phyloP scores from a whole-genome alignment of 352 stramenopile species.

The Thraustochytrium striatum region DNA sequence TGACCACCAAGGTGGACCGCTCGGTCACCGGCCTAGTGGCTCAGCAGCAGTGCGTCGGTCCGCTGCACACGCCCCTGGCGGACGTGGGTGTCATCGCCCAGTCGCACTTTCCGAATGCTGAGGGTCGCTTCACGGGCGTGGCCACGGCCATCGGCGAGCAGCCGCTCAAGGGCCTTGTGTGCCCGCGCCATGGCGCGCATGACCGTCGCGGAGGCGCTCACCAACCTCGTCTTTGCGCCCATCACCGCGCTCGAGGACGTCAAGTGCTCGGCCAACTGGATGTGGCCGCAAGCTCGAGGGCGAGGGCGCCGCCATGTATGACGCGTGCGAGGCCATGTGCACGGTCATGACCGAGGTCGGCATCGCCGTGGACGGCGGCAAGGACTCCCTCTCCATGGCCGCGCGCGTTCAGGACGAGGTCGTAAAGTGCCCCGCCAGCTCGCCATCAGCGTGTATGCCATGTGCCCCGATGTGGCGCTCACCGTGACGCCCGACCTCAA shows the following conservation, averaged over 20 bases:
- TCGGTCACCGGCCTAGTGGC: slow-evolving; percentile 95
- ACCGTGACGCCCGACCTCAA: slow-evolving; percentile 97
- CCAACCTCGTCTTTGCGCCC: slow-evolving; percentile 96
- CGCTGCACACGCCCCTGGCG: slow-evolving; percentile 90
- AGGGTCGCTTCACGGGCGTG: slow-evolving; percentile 71
- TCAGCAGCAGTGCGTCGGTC: slow-evolving; percentile 97
- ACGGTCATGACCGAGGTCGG: slow-evolving; percentile 89
- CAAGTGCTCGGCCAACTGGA: slow-evolving; percentile 98
- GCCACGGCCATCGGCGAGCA: slow-evolving; percentile 92
- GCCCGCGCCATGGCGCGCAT: slow-evolving; percentile 90
- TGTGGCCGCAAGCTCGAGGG: slow-evolving; percentile 98
- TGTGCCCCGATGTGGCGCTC: slow-evolving; percentile 90
- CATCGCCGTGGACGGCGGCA: slow-evolving; percentile 95
- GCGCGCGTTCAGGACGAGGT: slow-evolving; percentile 84
- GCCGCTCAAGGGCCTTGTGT: slow-evolving; percentile 91
- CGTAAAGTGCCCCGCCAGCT: slow-evolving; percentile 96
- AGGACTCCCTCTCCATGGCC: slow-evolving; percentile 99
- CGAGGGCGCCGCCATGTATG: slow-evolving; percentile 97
- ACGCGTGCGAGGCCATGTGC: slow-evolving; percentile 91
- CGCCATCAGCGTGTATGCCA: slow-evolving; percentile 94
- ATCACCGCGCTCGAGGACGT: slow-evolving; percentile 88
- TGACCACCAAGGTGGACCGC: slow-evolving; percentile 94
- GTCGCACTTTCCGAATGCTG: slow-evolving; percentile 77
- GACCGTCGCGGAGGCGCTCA: slow-evolving; percentile 94
- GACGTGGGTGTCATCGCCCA: slow-evolving; percentile 95